These are phyloP conservation scores for Penicillium sp. DNA, from an alignment of 2,329 filamentous ascomycete species.

Conservation along the genomic window DNA sequence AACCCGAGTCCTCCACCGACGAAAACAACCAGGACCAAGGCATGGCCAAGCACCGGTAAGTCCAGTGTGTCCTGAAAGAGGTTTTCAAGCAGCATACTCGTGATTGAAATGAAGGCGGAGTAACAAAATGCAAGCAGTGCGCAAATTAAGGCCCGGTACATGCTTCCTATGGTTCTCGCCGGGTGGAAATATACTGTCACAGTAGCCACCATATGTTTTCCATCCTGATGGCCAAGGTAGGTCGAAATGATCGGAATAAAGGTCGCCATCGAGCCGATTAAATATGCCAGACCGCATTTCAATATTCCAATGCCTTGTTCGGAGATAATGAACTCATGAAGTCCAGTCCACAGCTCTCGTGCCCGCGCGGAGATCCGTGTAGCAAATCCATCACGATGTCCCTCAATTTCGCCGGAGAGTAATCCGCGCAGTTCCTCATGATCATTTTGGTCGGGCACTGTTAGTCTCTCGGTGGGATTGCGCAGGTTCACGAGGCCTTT, in stretches of 20 bases:
- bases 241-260: slow-evolving; percentile 73
- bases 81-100: slow-evolving; percentile 86
- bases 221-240: slow-evolving; percentile 79
- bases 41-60: slow-evolving; percentile 71
- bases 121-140: slow-evolving; percentile 78
- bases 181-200: slow-evolving; percentile 95
- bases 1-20: slow-evolving; percentile 84
- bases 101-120: slow-evolving; percentile 70
- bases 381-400: slow-evolving; percentile 12
- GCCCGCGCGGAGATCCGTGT: slow-evolving; percentile 26
- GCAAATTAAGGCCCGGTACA: slow-evolving; percentile 80
- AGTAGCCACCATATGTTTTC: slow-evolving; percentile 91
- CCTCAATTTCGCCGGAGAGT: slow-evolving; percentile 27
- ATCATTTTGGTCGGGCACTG: slow-evolving; percentile 5
- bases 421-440: slow-evolving; percentile 42
- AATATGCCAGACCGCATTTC: slow-evolving; percentile 88
- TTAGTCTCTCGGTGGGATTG: slow-evolving; percentile 43
- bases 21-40: slow-evolving; percentile 77
- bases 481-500: slow-evolving; percentile 78
- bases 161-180: slow-evolving; percentile 79
- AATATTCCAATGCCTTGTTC: slow-evolving; percentile 76
- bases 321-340: slow-evolving; percentile 65
- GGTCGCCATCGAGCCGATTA: slow-evolving; percentile 81
- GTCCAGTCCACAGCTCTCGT: slow-evolving; percentile 38
- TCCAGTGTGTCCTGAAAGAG: slow-evolving; percentile 70